A percentile compares a stretch with the other conserved stretches of the same genome.
Evolutionary conservation across 371 early-diverging fungal genomes (phyloP).

Genomic region (Rhizopus microsporus): DNA sequence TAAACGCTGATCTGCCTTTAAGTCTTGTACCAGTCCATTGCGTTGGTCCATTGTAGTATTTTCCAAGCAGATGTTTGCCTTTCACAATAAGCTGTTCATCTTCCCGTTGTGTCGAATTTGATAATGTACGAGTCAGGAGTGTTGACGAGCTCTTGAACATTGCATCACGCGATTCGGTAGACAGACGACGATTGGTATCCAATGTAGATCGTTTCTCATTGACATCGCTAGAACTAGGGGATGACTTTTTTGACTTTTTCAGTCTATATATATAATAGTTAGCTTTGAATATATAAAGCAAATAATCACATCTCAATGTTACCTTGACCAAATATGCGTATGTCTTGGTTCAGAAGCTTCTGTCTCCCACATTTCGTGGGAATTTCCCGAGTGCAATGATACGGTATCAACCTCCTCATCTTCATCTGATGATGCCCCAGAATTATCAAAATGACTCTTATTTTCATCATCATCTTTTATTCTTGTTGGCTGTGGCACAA

Average conservation of each 20-base stretch:
- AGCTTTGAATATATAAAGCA: not conserved
- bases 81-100: constrained; percentile 22
- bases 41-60: constrained; percentile 34
- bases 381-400: constrained; percentile 22
- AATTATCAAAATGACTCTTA: not conserved
- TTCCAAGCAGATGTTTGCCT: constrained; percentile 32
- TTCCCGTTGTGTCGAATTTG: constrained; percentile 5
- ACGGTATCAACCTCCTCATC: constrained; percentile 11
- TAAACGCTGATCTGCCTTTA: constrained; percentile 4
- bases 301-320: not conserved
- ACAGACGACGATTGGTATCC: not conserved
- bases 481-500: not conserved
- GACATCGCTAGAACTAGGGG: not conserved
- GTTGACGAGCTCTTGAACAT: not conserved
- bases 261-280: constrained; percentile 6
- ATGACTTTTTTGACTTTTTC: constrained; percentile 16
- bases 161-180: not conserved
- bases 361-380: constrained; percentile 14
- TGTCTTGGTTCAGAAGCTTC: constrained; percentile 4
- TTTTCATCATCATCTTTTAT: not conserved
- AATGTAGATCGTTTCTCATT: not conserved
- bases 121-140: constrained; percentile 7
- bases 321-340: constrained; percentile 19
- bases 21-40: constrained; percentile 12
- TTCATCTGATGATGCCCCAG: constrained; percentile 19